Conservation (phyloP, 345 rosid species). For the Arabidopsis arenosa region DNA sequence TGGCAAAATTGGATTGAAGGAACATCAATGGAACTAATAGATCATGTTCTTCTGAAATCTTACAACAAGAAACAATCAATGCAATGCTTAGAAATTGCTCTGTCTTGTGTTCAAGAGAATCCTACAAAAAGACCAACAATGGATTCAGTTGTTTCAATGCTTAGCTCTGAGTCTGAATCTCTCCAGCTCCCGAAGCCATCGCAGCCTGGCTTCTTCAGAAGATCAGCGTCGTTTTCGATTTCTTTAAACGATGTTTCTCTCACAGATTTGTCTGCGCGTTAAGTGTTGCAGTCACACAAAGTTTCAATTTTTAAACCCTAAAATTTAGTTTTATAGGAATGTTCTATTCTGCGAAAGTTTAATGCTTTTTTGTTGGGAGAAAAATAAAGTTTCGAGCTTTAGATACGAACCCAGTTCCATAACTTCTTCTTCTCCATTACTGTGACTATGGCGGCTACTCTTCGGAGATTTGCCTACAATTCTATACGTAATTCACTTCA, state of each 20-base stretch:
- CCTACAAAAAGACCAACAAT: conserved; percentile 51
- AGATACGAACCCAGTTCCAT: background rate
- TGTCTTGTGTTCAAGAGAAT: conserved; percentile 51
- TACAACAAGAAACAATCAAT: conserved; percentile 24
- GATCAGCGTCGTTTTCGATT: conserved; percentile 20
- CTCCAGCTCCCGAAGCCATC: conserved; percentile 47
- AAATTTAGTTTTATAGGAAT: background rate
- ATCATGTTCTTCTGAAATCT: conserved; percentile 25
- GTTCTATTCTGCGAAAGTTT: background rate
- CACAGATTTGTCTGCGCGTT: conserved; percentile 37
- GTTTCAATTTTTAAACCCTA: background rate
- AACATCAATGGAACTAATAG: conserved; percentile 39
- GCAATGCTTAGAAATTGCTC: conserved; percentile 44
- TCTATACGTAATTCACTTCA: conserved; percentile 16
- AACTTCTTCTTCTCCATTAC: background rate
- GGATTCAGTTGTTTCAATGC: conserved; percentile 51
- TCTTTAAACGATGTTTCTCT: conserved; percentile 29
- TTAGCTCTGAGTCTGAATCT: conserved; percentile 42
- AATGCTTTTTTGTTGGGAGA: background rate
- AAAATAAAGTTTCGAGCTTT: conserved; percentile 7
- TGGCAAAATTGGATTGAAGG: conserved; percentile 50
- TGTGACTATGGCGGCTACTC: conserved; percentile 13
- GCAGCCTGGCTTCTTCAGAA: conserved; percentile 50
- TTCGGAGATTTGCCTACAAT: background rate
- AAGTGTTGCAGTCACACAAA: background rate